A percentile compares a stretch with the other conserved stretches of the same genome.
Evolutionary conservation across 2,329 filamentous ascomycete genomes (phyloP).

Genomic region (Corinectria fuckeliana): DNA sequence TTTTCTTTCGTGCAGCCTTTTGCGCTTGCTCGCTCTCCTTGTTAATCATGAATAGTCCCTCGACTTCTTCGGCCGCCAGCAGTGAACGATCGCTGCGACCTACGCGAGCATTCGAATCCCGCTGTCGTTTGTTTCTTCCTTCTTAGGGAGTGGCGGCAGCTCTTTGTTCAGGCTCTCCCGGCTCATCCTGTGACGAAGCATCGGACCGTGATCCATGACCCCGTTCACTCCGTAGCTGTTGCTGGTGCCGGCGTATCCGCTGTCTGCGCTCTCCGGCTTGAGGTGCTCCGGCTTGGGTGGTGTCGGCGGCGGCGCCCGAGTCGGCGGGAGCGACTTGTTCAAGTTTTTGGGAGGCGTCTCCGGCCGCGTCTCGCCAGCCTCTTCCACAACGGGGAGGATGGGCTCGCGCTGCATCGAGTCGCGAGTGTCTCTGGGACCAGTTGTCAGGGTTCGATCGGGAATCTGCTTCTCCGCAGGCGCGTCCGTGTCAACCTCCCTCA

Average conservation of each 20-base stretch:
- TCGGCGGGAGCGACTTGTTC: conserved; percentile 49
- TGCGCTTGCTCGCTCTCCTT: conserved; percentile 31
- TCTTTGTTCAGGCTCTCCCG: conserved; percentile 67
- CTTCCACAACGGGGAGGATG: conserved; percentile 83
- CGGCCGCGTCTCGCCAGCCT: conserved; percentile 68
- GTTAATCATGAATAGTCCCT: conserved; percentile 33
- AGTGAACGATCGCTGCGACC: conserved; percentile 32
- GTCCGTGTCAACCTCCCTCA: conserved; percentile 42
- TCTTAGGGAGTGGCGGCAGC: conserved; percentile 61
- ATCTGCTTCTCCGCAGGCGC: conserved; percentile 54
- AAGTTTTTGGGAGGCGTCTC: conserved; percentile 50
- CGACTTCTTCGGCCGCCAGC: conserved; percentile 29
- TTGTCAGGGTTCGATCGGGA: conserved; percentile 65
- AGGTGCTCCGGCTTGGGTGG: conserved; percentile 41
- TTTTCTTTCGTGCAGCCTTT: conserved; percentile 36
- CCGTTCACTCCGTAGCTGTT: conserved; percentile 42
- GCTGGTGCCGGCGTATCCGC: conserved; percentile 51
- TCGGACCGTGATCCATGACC: conserved; percentile 33
- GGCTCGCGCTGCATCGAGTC: conserved; percentile 63
- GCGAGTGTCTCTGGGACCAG: conserved; percentile 51
- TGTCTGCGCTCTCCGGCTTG: conserved; percentile 57
- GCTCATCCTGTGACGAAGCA: conserved; percentile 51
- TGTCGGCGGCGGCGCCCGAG: conserved; percentile 47
- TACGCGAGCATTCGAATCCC: conserved; percentile 43
- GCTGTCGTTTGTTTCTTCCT: conserved; percentile 38